Evolutionary conservation across 371 early-diverging fungal species (phyloP).

Genomic region (Nematocida parisii): DNA sequence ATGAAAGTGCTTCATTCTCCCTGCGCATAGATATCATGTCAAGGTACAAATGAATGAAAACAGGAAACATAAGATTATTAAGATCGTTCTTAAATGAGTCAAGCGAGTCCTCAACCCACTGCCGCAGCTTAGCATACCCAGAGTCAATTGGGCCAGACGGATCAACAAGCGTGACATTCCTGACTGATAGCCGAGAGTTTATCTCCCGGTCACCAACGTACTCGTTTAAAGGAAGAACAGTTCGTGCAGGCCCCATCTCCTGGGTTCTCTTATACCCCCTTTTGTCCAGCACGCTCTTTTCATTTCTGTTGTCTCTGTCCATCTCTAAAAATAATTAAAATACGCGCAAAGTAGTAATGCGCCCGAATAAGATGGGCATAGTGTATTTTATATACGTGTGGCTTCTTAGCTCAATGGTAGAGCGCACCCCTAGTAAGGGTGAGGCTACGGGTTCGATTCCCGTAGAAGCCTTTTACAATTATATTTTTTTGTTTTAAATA

Average conservation of each 20-base stretch:
- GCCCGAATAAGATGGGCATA: neutral
- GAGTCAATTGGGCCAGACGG: constrained; percentile 39
- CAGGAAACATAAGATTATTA: constrained; percentile 78
- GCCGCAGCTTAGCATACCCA: constrained; percentile 75
- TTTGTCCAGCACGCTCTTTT: constrained; percentile 34
- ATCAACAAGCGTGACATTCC: constrained; percentile 26
- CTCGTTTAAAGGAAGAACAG: constrained; percentile 32
- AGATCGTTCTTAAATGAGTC: constrained; percentile 77
- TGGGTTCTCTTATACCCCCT: constrained; percentile 39
- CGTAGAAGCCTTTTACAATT: constrained; percentile 60
- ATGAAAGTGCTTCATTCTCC: constrained; percentile 72
- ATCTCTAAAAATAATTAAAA: constrained; percentile 25
- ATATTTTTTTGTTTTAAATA: constrained; percentile 20
- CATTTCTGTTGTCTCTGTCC: constrained; percentile 22
- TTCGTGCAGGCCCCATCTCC: constrained; percentile 20
- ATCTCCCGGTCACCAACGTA: constrained; percentile 43
- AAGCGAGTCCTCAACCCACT: constrained; percentile 87
- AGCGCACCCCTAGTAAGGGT: constrained; percentile 65
- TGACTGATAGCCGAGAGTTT: constrained; percentile 36
- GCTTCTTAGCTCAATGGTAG: constrained; percentile 67
- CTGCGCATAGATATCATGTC: constrained; percentile 74
- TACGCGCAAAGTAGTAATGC: constrained; percentile 4
- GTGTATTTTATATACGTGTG: constrained; percentile 2
- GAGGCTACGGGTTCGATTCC: constrained; percentile 65
- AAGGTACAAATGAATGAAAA: constrained; percentile 86